Base-by-base conservation (phyloP, 306 rosid species). In the Casuarina glauca region DNA sequence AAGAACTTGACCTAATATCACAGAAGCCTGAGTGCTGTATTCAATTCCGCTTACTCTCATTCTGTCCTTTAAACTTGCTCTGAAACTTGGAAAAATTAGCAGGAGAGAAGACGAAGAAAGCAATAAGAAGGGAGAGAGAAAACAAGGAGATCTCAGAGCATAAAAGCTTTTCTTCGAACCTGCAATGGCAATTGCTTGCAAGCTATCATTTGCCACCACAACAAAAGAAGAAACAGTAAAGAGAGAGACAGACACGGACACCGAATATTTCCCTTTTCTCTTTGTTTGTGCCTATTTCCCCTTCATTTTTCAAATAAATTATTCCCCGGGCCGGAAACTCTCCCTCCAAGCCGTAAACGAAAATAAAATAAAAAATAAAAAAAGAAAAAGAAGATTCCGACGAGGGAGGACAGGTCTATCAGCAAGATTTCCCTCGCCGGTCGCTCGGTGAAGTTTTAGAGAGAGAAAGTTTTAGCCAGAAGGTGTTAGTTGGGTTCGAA, bases 401-500 rank as follows among this genome's bases (percentile, higher is more conserved):
- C 36, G 2, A 49, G 26, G 2, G 35, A 9, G 45, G 82, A 81
- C 77, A 78, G 71, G 66, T 78, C 73, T 83, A 73, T 87, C 91
- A 88, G 90, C 91, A 87, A 89, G 88, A 73, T 70, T 49, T 44
- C 52, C 45, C 85, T 84, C 94, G 97, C 92, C 91, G 88, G 91
- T 85, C 78, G 77, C 77, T 53, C 48, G 82, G 83, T 77, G 75
- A n/a, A 57, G 48, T 16, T 26, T 41, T 58, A 8, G 16, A 75
- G 38, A 10, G 17, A 71, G 11, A 32, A 13, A 58, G 50, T 26
- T 26, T 26, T 26, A 26, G 32, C 32, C 32, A 15, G 26, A 10
- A n/a, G 42, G 10, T 61, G 67, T 61, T 10, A 61, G 67, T 61
- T 32, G 42, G 67, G 39, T 57, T 57, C 26, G 74, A 45, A 73